Evolutionary conservation across 2,329 filamentous ascomycete species (phyloP).

Genomic region (Talaromyces sp.): DNA sequence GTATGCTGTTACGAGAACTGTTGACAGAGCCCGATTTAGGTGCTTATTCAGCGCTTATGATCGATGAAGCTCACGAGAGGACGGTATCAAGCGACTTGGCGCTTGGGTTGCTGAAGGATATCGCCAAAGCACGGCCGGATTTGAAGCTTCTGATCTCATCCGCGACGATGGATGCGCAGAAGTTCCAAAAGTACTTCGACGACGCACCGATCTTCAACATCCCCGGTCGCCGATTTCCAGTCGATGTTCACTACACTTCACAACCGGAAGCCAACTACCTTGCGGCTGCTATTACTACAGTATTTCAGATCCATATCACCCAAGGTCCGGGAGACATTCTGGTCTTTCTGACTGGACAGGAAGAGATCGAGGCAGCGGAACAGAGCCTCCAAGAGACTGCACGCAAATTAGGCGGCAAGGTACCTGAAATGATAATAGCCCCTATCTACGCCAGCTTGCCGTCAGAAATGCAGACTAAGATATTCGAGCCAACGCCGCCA

Average conservation of each 20-base stretch:
- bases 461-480: conserved; percentile 83
- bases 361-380: conserved; percentile 89
- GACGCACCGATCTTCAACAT: conserved; percentile 93
- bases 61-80: conserved; percentile 95
- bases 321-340: conserved; percentile 84
- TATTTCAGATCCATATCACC: conserved; percentile 90
- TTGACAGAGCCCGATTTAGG: conserved; percentile 81
- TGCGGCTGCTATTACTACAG: conserved; percentile 82
- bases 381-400: conserved; percentile 80
- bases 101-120: conserved; percentile 81
- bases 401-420: conserved; percentile 76
- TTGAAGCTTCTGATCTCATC: conserved; percentile 89
- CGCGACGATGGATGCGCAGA: conserved; percentile 89
- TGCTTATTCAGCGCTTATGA: conserved; percentile 78
- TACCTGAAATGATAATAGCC: conserved; percentile 82
- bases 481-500: conserved; percentile 87
- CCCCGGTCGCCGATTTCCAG: conserved; percentile 80
- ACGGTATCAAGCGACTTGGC: conserved; percentile 83
- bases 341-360: conserved; percentile 91
- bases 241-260: conserved; percentile 86
- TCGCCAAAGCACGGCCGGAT: conserved; percentile 76
- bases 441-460: conserved; percentile 94
- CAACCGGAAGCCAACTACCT: conserved; percentile 93
- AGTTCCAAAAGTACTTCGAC: conserved; percentile 89
- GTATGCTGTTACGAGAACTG: conserved; percentile 86